Percentiles rank a stretch among this genome's conserved stretches.
These are phyloP conservation scores for Leptographium procerum DNA, from an alignment of 2,329 filamentous ascomycete species.

Conservation along the genomic window DNA sequence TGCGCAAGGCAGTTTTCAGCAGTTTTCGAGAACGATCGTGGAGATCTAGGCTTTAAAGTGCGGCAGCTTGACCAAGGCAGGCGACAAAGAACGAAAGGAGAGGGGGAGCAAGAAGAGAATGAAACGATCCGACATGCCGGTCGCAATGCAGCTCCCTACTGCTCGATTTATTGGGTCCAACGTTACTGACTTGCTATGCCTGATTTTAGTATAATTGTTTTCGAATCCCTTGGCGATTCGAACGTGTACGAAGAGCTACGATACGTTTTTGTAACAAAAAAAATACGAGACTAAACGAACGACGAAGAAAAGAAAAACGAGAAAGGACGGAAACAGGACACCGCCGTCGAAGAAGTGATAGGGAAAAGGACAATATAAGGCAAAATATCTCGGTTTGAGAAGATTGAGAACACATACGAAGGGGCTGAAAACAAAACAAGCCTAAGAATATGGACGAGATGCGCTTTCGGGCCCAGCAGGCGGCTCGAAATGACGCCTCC, in stretches of 20 bases:
- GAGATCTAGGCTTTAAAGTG: no score
- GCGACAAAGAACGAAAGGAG: not conserved
- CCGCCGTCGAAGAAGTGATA: not conserved
- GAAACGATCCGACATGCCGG: not conserved
- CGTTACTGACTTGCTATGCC: not conserved
- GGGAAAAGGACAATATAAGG: not conserved
- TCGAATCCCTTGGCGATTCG: constrained; percentile 5
- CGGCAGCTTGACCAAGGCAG: not conserved
- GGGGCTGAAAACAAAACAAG: not conserved
- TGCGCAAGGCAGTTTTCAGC: not conserved
- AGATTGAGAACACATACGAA: not conserved
- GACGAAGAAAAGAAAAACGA: not conserved
- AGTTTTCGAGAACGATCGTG: no score
- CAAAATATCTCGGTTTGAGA: not conserved
- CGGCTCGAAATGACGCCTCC: constrained; percentile 62
- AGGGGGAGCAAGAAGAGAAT: not conserved
- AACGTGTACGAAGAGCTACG: constrained; percentile 12
- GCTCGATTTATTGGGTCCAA: not conserved
- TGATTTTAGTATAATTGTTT: constrained; percentile 5
- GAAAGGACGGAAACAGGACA: not conserved
- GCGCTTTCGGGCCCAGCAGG: constrained; percentile 66
- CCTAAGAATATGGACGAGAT: constrained; percentile 55
- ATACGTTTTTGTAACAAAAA: constrained; percentile 14
- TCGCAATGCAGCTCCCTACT: not conserved
- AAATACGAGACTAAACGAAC: constrained; percentile 9